A percentile compares a stretch with the other conserved stretches of the same genome.
phyloP scores from a whole-genome alignment of 2,329 filamentous ascomycete genomes.

The Claviceps digitariae region DNA sequence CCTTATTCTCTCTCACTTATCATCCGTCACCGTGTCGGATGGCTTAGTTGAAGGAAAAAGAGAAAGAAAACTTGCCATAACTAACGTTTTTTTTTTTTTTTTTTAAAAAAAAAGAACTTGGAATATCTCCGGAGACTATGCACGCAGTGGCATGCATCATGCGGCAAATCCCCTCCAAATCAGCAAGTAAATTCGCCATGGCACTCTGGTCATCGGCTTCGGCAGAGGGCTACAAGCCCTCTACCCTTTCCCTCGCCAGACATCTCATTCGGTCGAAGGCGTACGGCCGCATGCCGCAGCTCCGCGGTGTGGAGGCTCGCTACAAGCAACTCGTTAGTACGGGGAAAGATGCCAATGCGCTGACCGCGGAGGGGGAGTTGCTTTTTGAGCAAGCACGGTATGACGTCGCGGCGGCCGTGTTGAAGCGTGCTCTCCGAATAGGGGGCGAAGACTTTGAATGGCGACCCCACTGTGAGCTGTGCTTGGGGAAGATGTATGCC shows the following conservation, averaged over 20 bases:
- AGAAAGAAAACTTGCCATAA: neutral
- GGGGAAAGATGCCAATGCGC: slow-evolving; percentile 21
- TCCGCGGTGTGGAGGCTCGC: slow-evolving; percentile 12
- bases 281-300: slow-evolving; percentile 10
- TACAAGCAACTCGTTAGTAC: slow-evolving; percentile 18
- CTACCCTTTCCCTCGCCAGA: slow-evolving; percentile 17
- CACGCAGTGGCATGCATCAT: slow-evolving; percentile 19
- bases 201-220: slow-evolving; percentile 20
- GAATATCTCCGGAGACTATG: slow-evolving; percentile 9
- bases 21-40: no score
- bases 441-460: slow-evolving; percentile 13
- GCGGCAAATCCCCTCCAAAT: slow-evolving; percentile 6
- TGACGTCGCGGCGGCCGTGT: slow-evolving; percentile 9
- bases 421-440: slow-evolving; percentile 14
- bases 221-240: slow-evolving; percentile 15
- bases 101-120: slow-evolving; percentile 10
- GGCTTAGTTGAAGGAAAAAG: neutral
- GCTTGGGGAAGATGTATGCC: slow-evolving; percentile 13
- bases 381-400: slow-evolving; percentile 14
- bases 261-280: slow-evolving; percentile 10
- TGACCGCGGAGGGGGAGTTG: slow-evolving; percentile 20
- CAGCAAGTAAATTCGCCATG: slow-evolving; percentile 9
- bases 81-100: neutral
- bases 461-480: slow-evolving; percentile 14
- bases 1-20: neutral